Evolutionary conservation across 2,329 filamentous ascomycete species (phyloP).

Genomic region (Drechslerella coelobrocha): DNA sequence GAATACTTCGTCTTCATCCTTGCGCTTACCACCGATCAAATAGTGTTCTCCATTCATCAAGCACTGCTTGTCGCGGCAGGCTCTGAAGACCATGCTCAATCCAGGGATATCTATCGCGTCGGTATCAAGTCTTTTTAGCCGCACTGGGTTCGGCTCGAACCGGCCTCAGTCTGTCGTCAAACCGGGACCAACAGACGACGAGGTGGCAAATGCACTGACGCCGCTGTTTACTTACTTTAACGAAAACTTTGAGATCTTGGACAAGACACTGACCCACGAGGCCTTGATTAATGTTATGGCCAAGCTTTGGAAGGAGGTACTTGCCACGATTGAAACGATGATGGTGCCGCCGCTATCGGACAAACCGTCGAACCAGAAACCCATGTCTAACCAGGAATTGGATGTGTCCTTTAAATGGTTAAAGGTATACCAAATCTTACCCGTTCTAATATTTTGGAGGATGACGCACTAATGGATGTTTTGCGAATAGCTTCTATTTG

Average conservation of each 20-base stretch:
- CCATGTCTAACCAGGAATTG: constrained; percentile 83
- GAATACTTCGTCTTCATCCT: constrained; percentile 10
- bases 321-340: constrained; percentile 86
- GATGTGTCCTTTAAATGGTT: constrained; percentile 97
- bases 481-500: constrained; percentile 70
- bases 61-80: constrained; percentile 81
- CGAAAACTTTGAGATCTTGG: constrained; percentile 99
- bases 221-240: constrained; percentile 94
- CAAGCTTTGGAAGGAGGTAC: constrained; percentile 94
- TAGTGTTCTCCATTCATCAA: constrained; percentile 93
- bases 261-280: constrained; percentile 87
- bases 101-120: constrained; percentile 74
- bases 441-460: not conserved
- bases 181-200: constrained; percentile 70
- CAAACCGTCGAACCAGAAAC: constrained; percentile 85
- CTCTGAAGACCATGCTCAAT: constrained; percentile 75
- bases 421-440: constrained; percentile 59
- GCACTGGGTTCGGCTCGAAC: constrained; percentile 63
- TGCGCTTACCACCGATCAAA: constrained; percentile 20
- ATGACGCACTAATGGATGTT: not conserved
- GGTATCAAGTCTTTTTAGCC: constrained; percentile 73
- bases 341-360: constrained; percentile 93
- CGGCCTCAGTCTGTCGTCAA: constrained; percentile 61
- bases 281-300: constrained; percentile 99
- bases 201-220: constrained; percentile 80